phyloP scores from a whole-genome alignment of 257 asterid genomes.

The Verbena officinalis region DNA sequence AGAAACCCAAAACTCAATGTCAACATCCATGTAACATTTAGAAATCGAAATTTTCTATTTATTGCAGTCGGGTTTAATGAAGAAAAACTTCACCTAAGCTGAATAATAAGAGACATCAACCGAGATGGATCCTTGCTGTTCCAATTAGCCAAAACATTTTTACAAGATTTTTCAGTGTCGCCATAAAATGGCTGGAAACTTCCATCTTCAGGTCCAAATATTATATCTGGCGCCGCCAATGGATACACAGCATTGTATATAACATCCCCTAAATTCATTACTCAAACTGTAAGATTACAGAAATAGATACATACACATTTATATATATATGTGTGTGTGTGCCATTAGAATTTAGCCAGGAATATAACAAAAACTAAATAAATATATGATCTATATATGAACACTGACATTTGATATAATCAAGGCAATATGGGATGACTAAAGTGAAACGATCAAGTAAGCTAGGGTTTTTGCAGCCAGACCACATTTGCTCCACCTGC shows the following conservation, averaged over 20 bases:
- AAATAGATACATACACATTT: too few species aligned
- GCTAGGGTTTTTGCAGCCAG: constrained; percentile 80
- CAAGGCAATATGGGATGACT: constrained; percentile 88
- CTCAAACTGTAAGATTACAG: constrained; percentile 13
- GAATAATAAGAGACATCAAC: constrained; percentile 65
- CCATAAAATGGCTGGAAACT: constrained; percentile 59
- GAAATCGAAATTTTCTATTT: constrained; percentile 6
- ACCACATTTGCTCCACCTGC: constrained; percentile 91
- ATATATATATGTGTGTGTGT: not conserved
- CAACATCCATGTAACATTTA: constrained; percentile 11
- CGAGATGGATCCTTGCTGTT: constrained; percentile 73
- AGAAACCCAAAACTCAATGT: constrained; percentile 5
- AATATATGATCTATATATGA: not conserved
- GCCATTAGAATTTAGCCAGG: not conserved
- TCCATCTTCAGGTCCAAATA: constrained; percentile 84
- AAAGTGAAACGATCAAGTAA: constrained; percentile 83
- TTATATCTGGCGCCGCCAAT: constrained; percentile 78
- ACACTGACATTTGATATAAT: constrained; percentile 66
- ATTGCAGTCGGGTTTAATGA: constrained; percentile 10
- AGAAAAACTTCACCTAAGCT: constrained; percentile 61
- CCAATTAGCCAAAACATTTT: constrained; percentile 69
- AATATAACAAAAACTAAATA: not conserved
- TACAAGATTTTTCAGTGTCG: constrained; percentile 37
- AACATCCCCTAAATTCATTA: constrained; percentile 74
- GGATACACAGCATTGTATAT: constrained; percentile 79